Conservation (phyloP, 1,284 basidiomycete species). For the Heliocybe sulcata region DNA sequence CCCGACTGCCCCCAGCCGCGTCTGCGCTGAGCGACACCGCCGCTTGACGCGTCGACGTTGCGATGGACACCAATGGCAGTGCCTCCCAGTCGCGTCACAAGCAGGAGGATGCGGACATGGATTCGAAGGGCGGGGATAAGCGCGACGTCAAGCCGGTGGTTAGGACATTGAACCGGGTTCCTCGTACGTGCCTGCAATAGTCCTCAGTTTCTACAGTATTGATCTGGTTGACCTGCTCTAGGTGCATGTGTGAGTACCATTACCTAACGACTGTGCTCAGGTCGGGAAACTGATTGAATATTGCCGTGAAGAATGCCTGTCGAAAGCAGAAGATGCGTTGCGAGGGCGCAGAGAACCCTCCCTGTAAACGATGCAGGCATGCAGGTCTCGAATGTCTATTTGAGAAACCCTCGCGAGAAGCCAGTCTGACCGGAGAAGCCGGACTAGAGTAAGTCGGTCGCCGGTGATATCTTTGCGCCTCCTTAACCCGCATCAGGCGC, state of each 20-base stretch:
- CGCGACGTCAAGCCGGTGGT: slow-evolving; percentile 59
- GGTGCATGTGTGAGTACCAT: slow-evolving; percentile 65
- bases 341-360: slow-evolving; percentile 87
- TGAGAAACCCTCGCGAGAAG: slow-evolving; percentile 82
- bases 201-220: slow-evolving; percentile 10
- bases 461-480: slow-evolving; percentile 1
- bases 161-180: slow-evolving; percentile 76
- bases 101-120: slow-evolving; percentile 34
- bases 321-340: slow-evolving; percentile 86
- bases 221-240: slow-evolving; percentile 21
- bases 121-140: slow-evolving; percentile 33
- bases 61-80: not conserved
- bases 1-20: not conserved
- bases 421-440: slow-evolving; percentile 78
- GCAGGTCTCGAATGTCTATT: slow-evolving; percentile 83
- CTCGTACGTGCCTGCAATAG: slow-evolving; percentile 46
- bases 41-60: not conserved
- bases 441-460: slow-evolving; percentile 72
- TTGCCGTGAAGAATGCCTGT: slow-evolving; percentile 60
- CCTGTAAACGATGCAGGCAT: slow-evolving; percentile 84
- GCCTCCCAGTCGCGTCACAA: slow-evolving; percentile 16
- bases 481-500: slow-evolving; percentile 42
- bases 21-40: not conserved
- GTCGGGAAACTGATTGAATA: not conserved
- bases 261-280: not conserved